Base-by-base conservation (phyloP, 208 protist genomes). In the Trypanosomatidae sp. region DNA sequence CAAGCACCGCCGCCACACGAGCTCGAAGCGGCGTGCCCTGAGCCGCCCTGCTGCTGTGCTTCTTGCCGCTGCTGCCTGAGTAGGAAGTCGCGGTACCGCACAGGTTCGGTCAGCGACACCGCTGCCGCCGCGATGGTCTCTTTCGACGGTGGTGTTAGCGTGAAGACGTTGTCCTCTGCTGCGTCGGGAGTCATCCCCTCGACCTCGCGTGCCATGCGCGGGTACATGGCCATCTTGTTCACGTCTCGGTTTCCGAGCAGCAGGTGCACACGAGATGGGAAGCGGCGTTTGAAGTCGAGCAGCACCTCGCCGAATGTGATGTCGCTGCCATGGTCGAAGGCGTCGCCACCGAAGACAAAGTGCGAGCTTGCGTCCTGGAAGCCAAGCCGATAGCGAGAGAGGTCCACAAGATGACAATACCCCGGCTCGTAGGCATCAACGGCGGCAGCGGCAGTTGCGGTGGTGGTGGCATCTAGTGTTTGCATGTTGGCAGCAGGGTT, bases 331-430 rank as follows among this genome's bases (percentile, higher is more conserved):
- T 90, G 89, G 81, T 98, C 95, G 83, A 96, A 96, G 25, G 80
- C 86, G 69, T 98, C 95, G 13, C 95, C 95, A 17, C 95, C 95
- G 71, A 90, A 97, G 36, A 98, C 93, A 60, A 98, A 95, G 62
- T 95, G 80, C 4, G 84, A 85, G 5, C 66, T 75, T 17, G 49
- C 56, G 46, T 93, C 89, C 5, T 47, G 74, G 64, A 93, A 91
- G 43, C 56, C 67, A 5, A 95, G 79, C 0, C 62, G 70, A 55
- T 74, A 78, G 36, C 69, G 64, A 3, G 60, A 8, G 17, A 78
- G 53, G 50, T 85, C 77, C 25, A 74, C 33, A 71, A 73, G 64
- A 33, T 75, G 65, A 50, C 28, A 46, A 39, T 79, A 65, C 41
- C 15, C 22, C n/a, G 47, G 13, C 17, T 73, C 68, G 47, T 15